phyloP scores from a whole-genome alignment of 805 yeast genomes.

The Kodamaea nitidulidarum region DNA sequence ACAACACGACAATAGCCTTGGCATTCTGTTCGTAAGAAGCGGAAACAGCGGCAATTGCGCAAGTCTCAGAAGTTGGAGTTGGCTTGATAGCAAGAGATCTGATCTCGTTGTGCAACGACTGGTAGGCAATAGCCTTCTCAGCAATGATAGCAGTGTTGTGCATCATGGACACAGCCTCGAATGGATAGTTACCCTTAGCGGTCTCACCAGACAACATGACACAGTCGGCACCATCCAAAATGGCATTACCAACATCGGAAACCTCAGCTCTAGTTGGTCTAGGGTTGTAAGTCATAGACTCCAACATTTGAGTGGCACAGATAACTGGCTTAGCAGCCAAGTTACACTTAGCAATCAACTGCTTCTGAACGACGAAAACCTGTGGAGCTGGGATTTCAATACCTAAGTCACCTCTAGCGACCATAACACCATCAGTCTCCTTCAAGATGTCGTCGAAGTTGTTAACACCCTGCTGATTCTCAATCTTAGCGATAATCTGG shows the following conservation, averaged over 20 bases:
- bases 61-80: slow-evolving; percentile 90
- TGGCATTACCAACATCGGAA: slow-evolving; percentile 98
- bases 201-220: slow-evolving; percentile 99
- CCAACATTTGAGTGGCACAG: slow-evolving; percentile 99
- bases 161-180: slow-evolving; percentile 98
- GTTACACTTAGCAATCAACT: slow-evolving; percentile 98
- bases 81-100: slow-evolving; percentile 84
- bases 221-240: slow-evolving; percentile 99
- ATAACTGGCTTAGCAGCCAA: slow-evolving; percentile 99
- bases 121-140: slow-evolving; percentile 93
- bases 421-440: slow-evolving; percentile 99
- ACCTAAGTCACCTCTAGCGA: slow-evolving; percentile 99
- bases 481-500: slow-evolving; percentile 96
- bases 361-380: slow-evolving; percentile 98
- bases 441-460: slow-evolving; percentile 93
- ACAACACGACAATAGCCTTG: slow-evolving; percentile 92
- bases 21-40: slow-evolving; percentile 96
- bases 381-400: slow-evolving; percentile 99
- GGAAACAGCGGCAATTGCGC: slow-evolving; percentile 94
- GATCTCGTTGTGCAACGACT: slow-evolving; percentile 77
- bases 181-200: slow-evolving; percentile 98
- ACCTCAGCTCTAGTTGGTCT: slow-evolving; percentile 99
- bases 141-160: slow-evolving; percentile 95
- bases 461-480: slow-evolving; percentile 99
- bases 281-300: slow-evolving; percentile 99